Evolutionary conservation across 192 early-diverging fungal species (phyloP), one percentile per base, ranked within the genome.

Genomic region (Backusella circina): DNA sequence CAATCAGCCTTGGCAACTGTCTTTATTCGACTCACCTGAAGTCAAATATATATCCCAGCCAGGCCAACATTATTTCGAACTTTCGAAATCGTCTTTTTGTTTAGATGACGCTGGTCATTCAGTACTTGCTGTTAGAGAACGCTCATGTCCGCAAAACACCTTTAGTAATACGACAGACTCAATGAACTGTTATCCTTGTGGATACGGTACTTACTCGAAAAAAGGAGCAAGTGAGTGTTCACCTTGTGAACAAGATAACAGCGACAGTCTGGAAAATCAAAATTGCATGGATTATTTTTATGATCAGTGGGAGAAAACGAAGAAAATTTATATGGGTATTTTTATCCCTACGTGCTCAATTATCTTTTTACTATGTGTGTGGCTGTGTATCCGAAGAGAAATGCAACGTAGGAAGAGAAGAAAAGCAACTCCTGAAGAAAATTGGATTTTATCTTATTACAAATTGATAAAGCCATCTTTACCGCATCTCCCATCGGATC

Each of bases 311-410:
- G 28, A 9, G 1, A n/a, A 18, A 18, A 18, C 9, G 1, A 37
- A 18, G 10, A 51, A 36, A 6, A 1, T 65, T 23, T 39, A 16
- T 15, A 31, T 76, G 41, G 41, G 68, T 15, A 47, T 76, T 12
- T 50, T 76, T 37, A 69, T 76, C 21, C 75, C 75, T 41, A 65
- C 44, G 21, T 32, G 67, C 10, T 28, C 39, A 5, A 1, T 47
- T 35, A 8, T 76, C 3, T 18, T 71, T 13, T 0, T 76, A 30
- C 3, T 65, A 64, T 16, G 26, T 5, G 2, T 33, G 4, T 28
- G 23, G 0, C 4, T 70, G 28, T 47, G 69, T 7, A 12, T 2
- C 1, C 26, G 38, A 15, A 5, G 37, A 18, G n/a, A 41, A 44
- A 8, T 16, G 16, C 33, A 15, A 9, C 21, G 26, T 28, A 64